Evolutionary conservation across 2,329 filamentous ascomycete genomes (phyloP), one percentile per base, ranked within the genome.

Genomic region (Karstenula rhodostoma): DNA sequence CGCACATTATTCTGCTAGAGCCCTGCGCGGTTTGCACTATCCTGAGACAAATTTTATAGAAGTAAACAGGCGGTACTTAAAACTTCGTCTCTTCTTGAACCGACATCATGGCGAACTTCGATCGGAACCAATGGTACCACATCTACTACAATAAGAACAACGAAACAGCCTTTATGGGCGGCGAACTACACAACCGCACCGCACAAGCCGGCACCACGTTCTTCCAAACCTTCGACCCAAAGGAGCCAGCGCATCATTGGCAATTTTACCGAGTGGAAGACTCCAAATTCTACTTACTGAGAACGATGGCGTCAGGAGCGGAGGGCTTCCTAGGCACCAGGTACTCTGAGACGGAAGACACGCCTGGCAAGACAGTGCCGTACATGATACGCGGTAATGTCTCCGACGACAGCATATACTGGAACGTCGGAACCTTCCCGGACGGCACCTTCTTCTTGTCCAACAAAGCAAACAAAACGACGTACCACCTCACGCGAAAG

Each of bases 61-160:
- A 15, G 15, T 3, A 15, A 15, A n/a, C 37, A 40, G n/a, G 8
- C 5, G 7, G 17, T 46, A 9, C n/a, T 12, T 7, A 17, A 23
- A 2, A 1, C 19, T 44, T 13, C 4, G 42, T n/a, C 19, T 44
- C 19, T 22, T 23, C 42, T n/a, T 8, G 27, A 22, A 3, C 4
- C 42, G 10, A 33, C 52, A n/a, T 25, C 8, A 47, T 55, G 40
- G 42, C 25, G 37, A 29, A 32, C 27, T 47, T 71, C 47, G 58
- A 70, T 35, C 48, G 60, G 2, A 67, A 67, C 23, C 52, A 62
- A 42, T 73, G 70, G 70, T 70, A 73, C 46, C 59, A 67, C n/a
- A 32, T 69, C 12, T 68, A 58, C 46, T 44, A 61, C 5, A 62
- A 65, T 32, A 29, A 61, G 15, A 52, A 58, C 37, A 53, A 57